A percentile compares a stretch with the other conserved stretches of the same genome.
Evolutionary conservation across 192 early-diverging fungal species (phyloP).

Genomic region (Entomortierella beljakovae): DNA sequence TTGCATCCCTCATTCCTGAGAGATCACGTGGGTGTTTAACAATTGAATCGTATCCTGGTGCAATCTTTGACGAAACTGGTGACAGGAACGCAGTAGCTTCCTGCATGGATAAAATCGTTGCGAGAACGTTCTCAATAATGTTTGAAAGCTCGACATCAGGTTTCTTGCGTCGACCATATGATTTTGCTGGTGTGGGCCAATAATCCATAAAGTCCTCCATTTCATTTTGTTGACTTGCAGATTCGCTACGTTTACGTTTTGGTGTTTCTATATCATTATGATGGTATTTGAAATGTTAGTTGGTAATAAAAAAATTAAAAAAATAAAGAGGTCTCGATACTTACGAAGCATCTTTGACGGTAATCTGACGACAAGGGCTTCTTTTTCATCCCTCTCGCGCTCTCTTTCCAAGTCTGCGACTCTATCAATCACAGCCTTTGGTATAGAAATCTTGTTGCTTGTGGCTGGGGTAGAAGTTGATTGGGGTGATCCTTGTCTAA

Average conservation of each 20-base stretch:
- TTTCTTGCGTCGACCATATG: constrained; percentile 60
- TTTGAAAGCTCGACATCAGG: constrained; percentile 62
- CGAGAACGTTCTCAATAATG: constrained; percentile 57
- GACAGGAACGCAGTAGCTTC: constrained; percentile 59
- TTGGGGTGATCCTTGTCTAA: constrained; percentile 38
- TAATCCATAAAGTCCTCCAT: constrained; percentile 53
- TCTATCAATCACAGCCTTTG: constrained; percentile 49
- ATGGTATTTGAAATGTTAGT: background rate
- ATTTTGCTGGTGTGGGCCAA: constrained; percentile 56
- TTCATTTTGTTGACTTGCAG: constrained; percentile 28
- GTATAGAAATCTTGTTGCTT: constrained; percentile 51
- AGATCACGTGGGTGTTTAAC: constrained; percentile 66
- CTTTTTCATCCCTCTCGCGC: constrained; percentile 44
- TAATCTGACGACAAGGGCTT: constrained; percentile 41
- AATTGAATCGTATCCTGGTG: constrained; percentile 65
- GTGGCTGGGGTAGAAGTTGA: background rate
- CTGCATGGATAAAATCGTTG: constrained; percentile 57
- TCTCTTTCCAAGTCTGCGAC: constrained; percentile 45
- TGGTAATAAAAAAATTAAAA: background rate
- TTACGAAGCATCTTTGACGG: constrained; percentile 51
- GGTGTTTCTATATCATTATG: constrained; percentile 4
- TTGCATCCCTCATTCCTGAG: constrained; percentile 66
- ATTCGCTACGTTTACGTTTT: constrained; percentile 54
- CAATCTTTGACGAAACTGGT: constrained; percentile 58
- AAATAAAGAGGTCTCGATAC: background rate